Conservation (phyloP, 106 monocot species). For the Allium sativum region DNA sequence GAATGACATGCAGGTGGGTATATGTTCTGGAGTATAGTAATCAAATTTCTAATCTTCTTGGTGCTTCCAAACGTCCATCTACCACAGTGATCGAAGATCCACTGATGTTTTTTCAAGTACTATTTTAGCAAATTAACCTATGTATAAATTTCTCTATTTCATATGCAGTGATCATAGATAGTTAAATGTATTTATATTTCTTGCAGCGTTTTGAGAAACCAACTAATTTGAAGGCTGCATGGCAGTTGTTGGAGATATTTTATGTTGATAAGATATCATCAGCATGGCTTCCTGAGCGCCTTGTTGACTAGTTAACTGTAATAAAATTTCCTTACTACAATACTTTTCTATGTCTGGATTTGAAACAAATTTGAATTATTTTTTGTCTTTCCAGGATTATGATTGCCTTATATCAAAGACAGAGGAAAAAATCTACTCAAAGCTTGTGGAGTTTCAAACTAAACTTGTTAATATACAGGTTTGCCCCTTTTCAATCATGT, state of each 20-base stretch:
- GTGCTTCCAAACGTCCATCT: constrained; percentile 14
- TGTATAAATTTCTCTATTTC: too few relatives aligned
- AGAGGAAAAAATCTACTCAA: constrained; percentile 35
- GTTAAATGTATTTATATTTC: neutral
- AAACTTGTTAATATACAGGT: constrained; percentile 80
- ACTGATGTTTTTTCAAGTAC: constrained; percentile 46
- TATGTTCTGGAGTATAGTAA: constrained; percentile 73
- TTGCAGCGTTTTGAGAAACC: constrained; percentile 40
- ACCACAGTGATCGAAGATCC: constrained; percentile 50
- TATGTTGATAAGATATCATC: constrained; percentile 71
- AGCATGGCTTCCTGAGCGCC: constrained; percentile 73
- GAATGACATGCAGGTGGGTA: constrained; percentile 41
- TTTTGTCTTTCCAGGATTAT: constrained; percentile 41
- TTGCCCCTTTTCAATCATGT: neutral
- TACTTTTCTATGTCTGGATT: neutral
- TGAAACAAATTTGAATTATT: neutral
- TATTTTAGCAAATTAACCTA: neutral
- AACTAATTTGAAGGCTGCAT: constrained; percentile 67
- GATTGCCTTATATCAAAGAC: constrained; percentile 55
- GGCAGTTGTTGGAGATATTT: constrained; percentile 83
- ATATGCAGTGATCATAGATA: too few relatives aligned
- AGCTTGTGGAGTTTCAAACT: constrained; percentile 54
- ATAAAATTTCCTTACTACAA: constrained; percentile 25
- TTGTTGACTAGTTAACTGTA: constrained; percentile 96
- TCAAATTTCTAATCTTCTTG: constrained; percentile 55